These are phyloP conservation scores for Parmelia sp. DNA, from an alignment of 495 filamentous ascomycete genomes.

Conservation along the genomic window DNA sequence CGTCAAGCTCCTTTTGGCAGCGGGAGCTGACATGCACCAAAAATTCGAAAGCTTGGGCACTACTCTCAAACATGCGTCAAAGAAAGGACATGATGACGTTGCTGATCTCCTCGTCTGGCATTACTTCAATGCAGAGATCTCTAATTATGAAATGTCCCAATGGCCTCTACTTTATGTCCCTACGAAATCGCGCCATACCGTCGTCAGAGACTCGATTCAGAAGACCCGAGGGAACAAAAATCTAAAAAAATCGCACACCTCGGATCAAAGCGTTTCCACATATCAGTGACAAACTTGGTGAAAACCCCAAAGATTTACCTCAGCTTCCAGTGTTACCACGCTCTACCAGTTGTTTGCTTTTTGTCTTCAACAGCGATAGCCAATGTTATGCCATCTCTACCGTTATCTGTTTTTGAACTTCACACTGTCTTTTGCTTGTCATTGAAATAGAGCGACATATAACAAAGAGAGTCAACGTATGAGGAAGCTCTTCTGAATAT, in stretches of 20 bases:
- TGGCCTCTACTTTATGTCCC: background rate
- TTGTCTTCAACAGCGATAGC: no score
- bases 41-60: background rate
- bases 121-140: background rate
- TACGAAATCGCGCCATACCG: background rate
- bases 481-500: no score
- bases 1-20: constrained; percentile 6
- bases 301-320: background rate
- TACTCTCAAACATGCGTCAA: constrained; percentile 3
- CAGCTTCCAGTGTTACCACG: no score
- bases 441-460: no score
- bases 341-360: no score
- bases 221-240: background rate
- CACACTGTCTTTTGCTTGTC: no score
- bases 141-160: background rate
- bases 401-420: no score
- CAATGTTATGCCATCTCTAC: no score
- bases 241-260: no score
- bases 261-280: no score
- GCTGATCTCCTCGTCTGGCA: constrained; percentile 10
- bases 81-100: constrained; percentile 3
- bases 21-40: background rate
- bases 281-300: background rate
- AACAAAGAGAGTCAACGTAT: no score
- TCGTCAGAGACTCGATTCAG: background rate